Percentiles rank a stretch among this genome's conserved stretches.
Conservation (phyloP, 768 basidiomycete species). For the Tulasnella sp. region DNA sequence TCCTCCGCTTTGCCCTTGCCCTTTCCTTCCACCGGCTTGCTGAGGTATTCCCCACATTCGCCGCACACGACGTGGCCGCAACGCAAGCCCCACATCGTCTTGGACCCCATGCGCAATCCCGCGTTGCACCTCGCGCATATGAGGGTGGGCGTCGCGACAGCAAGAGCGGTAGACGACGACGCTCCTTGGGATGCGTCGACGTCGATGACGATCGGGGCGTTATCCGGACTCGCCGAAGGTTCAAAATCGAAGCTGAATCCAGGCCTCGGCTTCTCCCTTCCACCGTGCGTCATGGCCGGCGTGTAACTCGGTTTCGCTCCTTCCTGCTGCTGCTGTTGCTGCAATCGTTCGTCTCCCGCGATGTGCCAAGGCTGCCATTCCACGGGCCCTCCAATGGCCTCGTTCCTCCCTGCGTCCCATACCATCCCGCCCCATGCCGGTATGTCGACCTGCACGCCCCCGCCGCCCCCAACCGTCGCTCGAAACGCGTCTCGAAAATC, state of each 20-base stretch:
- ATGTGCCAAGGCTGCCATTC: neutral
- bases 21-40: neutral
- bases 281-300: neutral
- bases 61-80: conserved; percentile 7
- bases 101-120: neutral
- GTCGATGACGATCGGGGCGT: conserved; percentile 5
- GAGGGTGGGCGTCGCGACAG: neutral
- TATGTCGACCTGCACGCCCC: neutral
- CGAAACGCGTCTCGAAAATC: neutral
- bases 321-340: too few relatives aligned
- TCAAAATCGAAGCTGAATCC: conserved; percentile 9
- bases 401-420: neutral
- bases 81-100: conserved; percentile 4
- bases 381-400: neutral
- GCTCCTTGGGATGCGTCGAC: neutral
- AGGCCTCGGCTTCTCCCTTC: neutral
- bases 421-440: neutral
- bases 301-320: neutral
- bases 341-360: neutral
- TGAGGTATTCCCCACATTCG: neutral
- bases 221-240: neutral
- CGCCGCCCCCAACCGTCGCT: too few relatives aligned
- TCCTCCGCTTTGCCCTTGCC: conserved; percentile 2
- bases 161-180: neutral
- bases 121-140: neutral